These are phyloP conservation scores for Trichothecium roseum DNA, from an alignment of 2,329 filamentous ascomycete genomes.

Conservation along the genomic window DNA sequence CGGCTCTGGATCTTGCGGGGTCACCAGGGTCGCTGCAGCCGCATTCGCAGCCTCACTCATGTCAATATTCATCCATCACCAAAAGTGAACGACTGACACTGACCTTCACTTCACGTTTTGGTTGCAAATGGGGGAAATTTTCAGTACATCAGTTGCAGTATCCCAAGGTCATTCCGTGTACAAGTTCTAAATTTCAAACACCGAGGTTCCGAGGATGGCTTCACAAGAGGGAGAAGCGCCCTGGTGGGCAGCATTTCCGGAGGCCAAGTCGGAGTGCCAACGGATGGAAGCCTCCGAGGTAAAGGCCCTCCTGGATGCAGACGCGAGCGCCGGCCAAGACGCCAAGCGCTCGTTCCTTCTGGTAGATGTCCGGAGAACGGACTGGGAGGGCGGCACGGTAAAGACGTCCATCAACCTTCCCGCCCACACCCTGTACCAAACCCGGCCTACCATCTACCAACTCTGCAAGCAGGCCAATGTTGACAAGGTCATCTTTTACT, in stretches of 20 bases:
- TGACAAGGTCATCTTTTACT: constrained; percentile 34
- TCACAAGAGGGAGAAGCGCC: constrained; percentile 11
- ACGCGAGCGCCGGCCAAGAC: constrained; percentile 12
- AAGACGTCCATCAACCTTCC: constrained; percentile 40
- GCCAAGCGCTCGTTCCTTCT: constrained; percentile 24
- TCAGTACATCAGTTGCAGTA: no score
- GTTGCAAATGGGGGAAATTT: no score
- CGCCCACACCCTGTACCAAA: constrained; percentile 33
- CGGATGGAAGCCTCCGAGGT: constrained; percentile 29
- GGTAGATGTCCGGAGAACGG: constrained; percentile 29
- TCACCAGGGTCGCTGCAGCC: no score
- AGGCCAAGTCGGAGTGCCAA: constrained; percentile 26
- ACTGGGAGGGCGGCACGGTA: constrained; percentile 46
- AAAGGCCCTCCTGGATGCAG: constrained; percentile 26
- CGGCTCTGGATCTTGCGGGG: no score
- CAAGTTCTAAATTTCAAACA: no score
- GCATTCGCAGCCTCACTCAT: no score
- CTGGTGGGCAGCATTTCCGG: constrained; percentile 32
- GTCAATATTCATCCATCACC: no score
- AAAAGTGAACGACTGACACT: no score
- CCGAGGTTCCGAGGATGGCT: background rate
- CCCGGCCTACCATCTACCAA: constrained; percentile 29
- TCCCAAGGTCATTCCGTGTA: no score
- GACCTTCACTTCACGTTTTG: no score
- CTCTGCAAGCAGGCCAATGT: constrained; percentile 30